phyloP scores from a whole-genome alignment of 495 filamentous ascomycete genomes.

The Immersiella caudata region DNA sequence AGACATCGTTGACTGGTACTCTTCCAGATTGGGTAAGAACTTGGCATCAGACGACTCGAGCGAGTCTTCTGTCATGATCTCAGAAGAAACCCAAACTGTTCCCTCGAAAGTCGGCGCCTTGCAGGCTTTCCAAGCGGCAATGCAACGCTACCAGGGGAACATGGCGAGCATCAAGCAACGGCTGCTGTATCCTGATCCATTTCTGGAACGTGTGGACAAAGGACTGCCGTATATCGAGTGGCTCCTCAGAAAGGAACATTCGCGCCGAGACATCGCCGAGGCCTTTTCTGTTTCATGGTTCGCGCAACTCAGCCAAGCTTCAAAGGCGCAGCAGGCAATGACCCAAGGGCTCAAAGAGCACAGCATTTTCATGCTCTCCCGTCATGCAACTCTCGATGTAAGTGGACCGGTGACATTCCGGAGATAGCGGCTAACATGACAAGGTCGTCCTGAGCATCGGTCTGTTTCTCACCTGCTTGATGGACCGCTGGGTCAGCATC shows the following conservation, averaged over 20 bases:
- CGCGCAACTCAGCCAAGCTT: slow-evolving; percentile 28
- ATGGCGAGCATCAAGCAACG: background rate
- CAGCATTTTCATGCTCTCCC: slow-evolving; percentile 37
- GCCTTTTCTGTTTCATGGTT: slow-evolving; percentile 34
- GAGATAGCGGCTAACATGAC: background rate
- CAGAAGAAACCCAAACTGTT: background rate
- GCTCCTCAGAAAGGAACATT: slow-evolving; percentile 24
- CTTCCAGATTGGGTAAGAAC: slow-evolving; percentile 27
- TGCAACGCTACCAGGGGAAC: slow-evolving; percentile 6
- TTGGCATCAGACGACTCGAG: slow-evolving; percentile 13
- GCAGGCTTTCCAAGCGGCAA: slow-evolving; percentile 21
- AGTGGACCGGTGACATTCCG: background rate
- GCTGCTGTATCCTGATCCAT: background rate
- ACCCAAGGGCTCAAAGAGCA: slow-evolving; percentile 37
- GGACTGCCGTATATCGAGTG: slow-evolving; percentile 35
- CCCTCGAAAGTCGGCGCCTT: slow-evolving; percentile 23
- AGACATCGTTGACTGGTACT: slow-evolving; percentile 55
- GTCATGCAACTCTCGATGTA: slow-evolving; percentile 29
- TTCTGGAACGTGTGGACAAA: slow-evolving; percentile 22
- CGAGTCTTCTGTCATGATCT: background rate
- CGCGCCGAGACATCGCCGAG: slow-evolving; percentile 7
- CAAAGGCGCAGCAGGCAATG: slow-evolving; percentile 34
- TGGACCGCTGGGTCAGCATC: slow-evolving; percentile 39
- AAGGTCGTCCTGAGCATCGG: slow-evolving; percentile 34
- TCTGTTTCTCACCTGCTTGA: slow-evolving; percentile 35